phyloP scores from a whole-genome alignment of 1,284 basidiomycete species.

The Boletus semigastroideus region DNA sequence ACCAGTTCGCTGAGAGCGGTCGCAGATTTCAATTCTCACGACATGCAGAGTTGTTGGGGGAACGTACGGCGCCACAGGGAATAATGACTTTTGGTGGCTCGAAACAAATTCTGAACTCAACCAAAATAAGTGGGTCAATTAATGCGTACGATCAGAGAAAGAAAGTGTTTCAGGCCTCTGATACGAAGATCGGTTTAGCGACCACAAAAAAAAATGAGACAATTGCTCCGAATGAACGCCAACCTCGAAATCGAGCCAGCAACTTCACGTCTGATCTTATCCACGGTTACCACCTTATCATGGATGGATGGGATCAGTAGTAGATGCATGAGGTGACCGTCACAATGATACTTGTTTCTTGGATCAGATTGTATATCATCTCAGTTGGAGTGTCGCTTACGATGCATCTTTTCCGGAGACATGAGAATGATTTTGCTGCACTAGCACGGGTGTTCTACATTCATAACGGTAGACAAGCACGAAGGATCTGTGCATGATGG shows the following conservation, averaged over 20 bases:
- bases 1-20: constrained; percentile 42
- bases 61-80: constrained; percentile 42
- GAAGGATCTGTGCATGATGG: constrained; percentile 26
- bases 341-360: constrained; percentile 42
- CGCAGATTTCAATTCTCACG: too few relatives aligned
- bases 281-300: constrained; percentile 45
- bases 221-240: background rate
- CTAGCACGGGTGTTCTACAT: constrained; percentile 52
- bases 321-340: background rate
- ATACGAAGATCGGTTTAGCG: constrained; percentile 53
- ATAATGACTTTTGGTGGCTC: constrained; percentile 56
- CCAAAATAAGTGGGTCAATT: too few relatives aligned
- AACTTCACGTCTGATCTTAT: constrained; percentile 43
- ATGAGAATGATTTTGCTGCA: constrained; percentile 61
- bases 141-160: constrained; percentile 2
- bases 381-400: constrained; percentile 31
- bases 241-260: constrained; percentile 59
- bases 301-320: constrained; percentile 41
- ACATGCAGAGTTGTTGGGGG: too few relatives aligned
- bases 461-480: background rate
- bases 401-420: constrained; percentile 76
- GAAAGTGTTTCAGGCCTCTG: constrained; percentile 42
- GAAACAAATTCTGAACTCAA: constrained; percentile 61
- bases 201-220: constrained; percentile 34
- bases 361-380: background rate